Base-by-base conservation (phyloP, 306 rosid species). In the Trichosanthes truncata region DNA sequence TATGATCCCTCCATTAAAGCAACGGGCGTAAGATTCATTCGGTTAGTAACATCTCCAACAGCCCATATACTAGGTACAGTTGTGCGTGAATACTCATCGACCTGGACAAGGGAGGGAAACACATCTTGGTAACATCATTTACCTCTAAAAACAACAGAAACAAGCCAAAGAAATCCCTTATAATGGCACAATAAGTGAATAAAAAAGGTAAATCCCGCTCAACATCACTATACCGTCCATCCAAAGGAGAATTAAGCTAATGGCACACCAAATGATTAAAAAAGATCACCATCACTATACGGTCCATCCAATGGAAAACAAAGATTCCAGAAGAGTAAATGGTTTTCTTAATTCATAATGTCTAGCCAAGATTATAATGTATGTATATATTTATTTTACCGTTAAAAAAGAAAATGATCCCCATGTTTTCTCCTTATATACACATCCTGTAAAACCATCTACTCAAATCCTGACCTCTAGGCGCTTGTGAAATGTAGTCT, bases 31-130 rank as follows among this genome's bases (percentile, higher is more conserved):
- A 95, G 97, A 85, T 92, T 95, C 77, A 85, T 76, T 55, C 98
- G 89, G 69, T 95, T 89, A 80, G 98, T 92, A 80, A 92, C 97
- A 87, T 95, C 97, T 77, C 98, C 98, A 59, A 95, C 91, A 82
- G 97, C 98, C 96, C 97, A 95, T 82, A 95, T 88, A 85, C 90
- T 95, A 72, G 97, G 91, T 52, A 91, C 41, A 76, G 82, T 91
- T 48, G 96, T 90, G 61, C 93, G 83, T 31, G 98, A 95, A 84
- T 83, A 84, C 75, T 95, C 97, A 57, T 95, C 90, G 26, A 92
- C 98, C 97, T 95, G 82, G 38, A 84, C 81, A 68, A 46, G 23
- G 52, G 73, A 46, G 23, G 52, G 81, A 41, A 33, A 76, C 31
- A 77, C 74, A 76, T 68, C 35, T 61, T 12, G 35, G 49, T 7